A percentile compares a stretch with the other conserved stretches of the same genome.
Evolutionary conservation across 202 grass and related monocot species (phyloP).

Genomic region (Elaeis oleifera): DNA sequence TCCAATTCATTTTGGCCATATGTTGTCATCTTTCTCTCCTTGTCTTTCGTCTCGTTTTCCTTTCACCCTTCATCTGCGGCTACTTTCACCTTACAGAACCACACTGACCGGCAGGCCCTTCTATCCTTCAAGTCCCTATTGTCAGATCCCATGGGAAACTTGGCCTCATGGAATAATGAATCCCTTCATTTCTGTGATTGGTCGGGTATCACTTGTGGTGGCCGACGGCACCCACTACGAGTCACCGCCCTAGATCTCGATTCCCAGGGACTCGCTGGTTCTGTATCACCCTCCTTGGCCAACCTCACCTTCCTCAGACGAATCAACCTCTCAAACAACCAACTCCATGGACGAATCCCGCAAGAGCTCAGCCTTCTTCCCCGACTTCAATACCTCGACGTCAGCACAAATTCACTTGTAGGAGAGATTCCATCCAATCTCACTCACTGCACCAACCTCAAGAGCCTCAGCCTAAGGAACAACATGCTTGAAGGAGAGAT

Average conservation of each 20-base stretch:
- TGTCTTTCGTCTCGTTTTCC: too few relatives aligned
- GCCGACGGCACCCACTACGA: background rate
- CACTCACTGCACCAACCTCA: slow-evolving; percentile 19
- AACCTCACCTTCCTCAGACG: slow-evolving; percentile 18
- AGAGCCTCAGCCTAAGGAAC: background rate
- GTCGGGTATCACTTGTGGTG: slow-evolving; percentile 18
- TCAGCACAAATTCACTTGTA: background rate
- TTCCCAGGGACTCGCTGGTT: slow-evolving; percentile 6
- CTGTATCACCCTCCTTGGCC: slow-evolving; percentile 19
- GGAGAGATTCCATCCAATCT: slow-evolving; percentile 31
- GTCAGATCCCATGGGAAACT: background rate
- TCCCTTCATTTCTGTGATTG: slow-evolving; percentile 22
- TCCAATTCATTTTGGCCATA: too few relatives aligned
- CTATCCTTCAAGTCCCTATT: too few relatives aligned
- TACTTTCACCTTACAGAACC: too few relatives aligned
- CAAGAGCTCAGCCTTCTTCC: too few relatives aligned
- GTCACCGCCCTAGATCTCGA: slow-evolving; percentile 18
- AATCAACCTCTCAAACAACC: slow-evolving; percentile 14
- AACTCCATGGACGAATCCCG: slow-evolving; percentile 9
- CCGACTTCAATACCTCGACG: too few relatives aligned
- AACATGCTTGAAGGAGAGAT: slow-evolving; percentile 32
- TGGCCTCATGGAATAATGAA: slow-evolving; percentile 17
- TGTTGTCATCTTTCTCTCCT: too few relatives aligned
- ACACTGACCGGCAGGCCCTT: too few relatives aligned
- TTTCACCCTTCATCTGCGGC: too few relatives aligned